These are phyloP conservation scores for Boletus mariae DNA, from an alignment of 1,284 basidiomycete genomes.

Conservation along the genomic window DNA sequence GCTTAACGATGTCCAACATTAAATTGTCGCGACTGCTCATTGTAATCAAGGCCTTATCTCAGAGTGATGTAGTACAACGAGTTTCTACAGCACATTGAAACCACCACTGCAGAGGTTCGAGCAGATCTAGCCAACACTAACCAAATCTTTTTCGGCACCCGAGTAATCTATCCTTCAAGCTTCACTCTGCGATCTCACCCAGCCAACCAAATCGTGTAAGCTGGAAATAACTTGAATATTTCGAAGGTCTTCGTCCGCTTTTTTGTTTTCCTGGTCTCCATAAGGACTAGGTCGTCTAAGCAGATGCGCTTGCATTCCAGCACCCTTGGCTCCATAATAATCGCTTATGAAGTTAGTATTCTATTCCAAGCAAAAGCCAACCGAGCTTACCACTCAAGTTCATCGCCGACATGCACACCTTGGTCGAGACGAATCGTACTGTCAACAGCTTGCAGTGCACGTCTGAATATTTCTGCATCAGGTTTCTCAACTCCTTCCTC, in stretches of 20 bases:
- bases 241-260: conserved; percentile 38
- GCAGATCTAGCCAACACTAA: no score
- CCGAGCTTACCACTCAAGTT: conserved; percentile 52
- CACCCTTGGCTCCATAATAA: conserved; percentile 57
- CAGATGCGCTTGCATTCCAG: conserved; percentile 58
- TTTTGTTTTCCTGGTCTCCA: conserved; percentile 47
- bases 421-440: conserved; percentile 37
- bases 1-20: no score
- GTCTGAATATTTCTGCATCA: conserved; percentile 50
- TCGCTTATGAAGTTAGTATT: conserved; percentile 45
- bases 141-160: no score
- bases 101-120: no score
- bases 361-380: background rate
- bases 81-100: no score
- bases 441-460: conserved; percentile 32
- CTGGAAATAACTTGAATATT: conserved; percentile 39
- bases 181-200: conserved; percentile 19
- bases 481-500: conserved; percentile 69
- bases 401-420: conserved; percentile 70
- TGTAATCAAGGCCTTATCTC: no score
- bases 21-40: no score
- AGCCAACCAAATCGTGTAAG: conserved; percentile 40
- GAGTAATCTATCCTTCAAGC: conserved; percentile 3
- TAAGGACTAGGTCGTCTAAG: conserved; percentile 48
- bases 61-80: no score